Base-by-base conservation (phyloP, 139 green algal genomes). In the Diplosphaera chodatii region DNA sequence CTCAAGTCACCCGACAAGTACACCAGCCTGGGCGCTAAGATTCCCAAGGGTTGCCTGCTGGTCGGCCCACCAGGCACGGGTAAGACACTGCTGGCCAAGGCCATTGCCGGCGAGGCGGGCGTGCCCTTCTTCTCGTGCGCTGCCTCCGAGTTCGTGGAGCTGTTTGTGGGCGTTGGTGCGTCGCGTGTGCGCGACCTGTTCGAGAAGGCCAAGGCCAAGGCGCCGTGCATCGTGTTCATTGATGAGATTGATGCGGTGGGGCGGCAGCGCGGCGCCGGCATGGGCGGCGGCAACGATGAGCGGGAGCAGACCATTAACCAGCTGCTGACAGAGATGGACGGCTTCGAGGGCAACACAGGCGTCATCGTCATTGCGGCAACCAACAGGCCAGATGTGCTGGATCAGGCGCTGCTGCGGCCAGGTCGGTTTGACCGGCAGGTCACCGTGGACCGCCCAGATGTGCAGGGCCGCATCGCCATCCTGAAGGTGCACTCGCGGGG, bases 201-300 rank as follows among this genome's bases (percentile, higher is more conserved):
- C 80, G 92, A 95, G 80, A 97, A 98, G 88, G 90, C 90, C 74
- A 96, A 96, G 83, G 72, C 84, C 55, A 96, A 96, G 84, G 95
- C 95, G 0, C 95, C 95, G 31, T 99, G 95, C 91, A 97, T 99
- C 80, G 85, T 99, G 67, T 99, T 99, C 85, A 96, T 99, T 37
- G 95, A 99, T 85, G 95, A 99, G 86, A 99, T 99, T 76, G 95
- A 99, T 75, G 95, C 95, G 13, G 95, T 99, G 5, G 95, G 95
- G 32, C 86, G 95, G 56, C 90, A 95, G 69, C 90, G 95, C 67
- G 95, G 95, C 40, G 94, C 95, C 32, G 95, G 95, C 76, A 97
- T 99, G 82, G 95, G 95, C 66, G 95, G 95, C 34, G 95, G 93
- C 77, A 99, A 99, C 74, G 95, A 99, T 70, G 95, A 99, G 88